A percentile compares a stretch with the other conserved stretches of the same genome.
Evolutionary conservation across 148 eudicot species (phyloP).

Genomic region (Camellia lanceoleosa): DNA sequence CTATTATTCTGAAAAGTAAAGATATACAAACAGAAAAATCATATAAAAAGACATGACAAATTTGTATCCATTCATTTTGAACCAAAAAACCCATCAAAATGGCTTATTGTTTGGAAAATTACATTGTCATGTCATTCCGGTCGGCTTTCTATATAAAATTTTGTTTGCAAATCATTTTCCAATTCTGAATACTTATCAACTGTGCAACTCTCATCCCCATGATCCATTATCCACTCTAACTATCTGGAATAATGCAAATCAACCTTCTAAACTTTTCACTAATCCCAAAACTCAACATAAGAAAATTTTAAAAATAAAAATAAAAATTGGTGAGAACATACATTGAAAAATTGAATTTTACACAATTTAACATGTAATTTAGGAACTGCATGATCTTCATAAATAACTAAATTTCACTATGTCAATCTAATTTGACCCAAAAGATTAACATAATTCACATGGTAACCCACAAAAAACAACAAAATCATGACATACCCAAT

Average conservation of each 20-base stretch:
- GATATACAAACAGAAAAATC: too few relatives aligned
- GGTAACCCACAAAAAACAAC: neutral
- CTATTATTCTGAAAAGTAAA: too few relatives aligned
- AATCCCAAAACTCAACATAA: neutral
- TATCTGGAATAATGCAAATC: neutral
- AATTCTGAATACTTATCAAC: neutral
- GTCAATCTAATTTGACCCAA: neutral
- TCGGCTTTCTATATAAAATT: too few relatives aligned
- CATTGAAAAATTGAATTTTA: neutral
- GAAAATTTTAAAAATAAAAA: neutral
- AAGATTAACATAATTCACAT: neutral
- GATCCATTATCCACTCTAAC: neutral
- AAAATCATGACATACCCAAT: neutral
- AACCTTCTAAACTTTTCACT: neutral
- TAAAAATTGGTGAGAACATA: neutral
- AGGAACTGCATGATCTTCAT: neutral
- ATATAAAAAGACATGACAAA: too few relatives aligned
- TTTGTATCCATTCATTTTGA: too few relatives aligned
- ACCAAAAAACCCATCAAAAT: too few relatives aligned
- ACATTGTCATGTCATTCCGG: too few relatives aligned
- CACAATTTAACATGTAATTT: neutral
- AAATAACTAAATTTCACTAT: conserved; percentile 5
- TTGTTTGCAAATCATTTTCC: too few relatives aligned
- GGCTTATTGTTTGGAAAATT: too few relatives aligned
- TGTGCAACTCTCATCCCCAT: neutral